Conservation (phyloP, 108 stramenopile genomes). For the Nitzschia inconspicua region DNA sequence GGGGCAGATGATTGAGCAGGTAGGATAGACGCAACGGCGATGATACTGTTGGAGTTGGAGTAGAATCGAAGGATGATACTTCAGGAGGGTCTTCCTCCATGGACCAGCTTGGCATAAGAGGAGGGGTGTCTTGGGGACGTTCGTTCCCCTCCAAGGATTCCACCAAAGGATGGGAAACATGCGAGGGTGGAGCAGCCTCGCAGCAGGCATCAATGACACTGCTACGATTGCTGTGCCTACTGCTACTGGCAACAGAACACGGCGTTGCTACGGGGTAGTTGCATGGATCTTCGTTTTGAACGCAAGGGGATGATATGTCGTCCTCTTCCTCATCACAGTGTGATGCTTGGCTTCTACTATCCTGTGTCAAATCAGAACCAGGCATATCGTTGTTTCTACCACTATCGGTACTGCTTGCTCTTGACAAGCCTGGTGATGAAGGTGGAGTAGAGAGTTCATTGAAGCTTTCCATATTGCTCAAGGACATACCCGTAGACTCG, state of each 20-base stretch:
- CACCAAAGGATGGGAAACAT: neutral
- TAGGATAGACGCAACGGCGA: neutral
- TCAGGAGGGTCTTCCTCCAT: too few species aligned
- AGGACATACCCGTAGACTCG: conserved; percentile 5
- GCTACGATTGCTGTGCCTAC: neutral
- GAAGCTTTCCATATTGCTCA: neutral
- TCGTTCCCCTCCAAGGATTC: neutral
- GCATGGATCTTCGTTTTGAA: neutral
- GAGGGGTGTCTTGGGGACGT: neutral
- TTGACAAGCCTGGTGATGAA: too few species aligned
- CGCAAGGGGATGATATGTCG: neutral
- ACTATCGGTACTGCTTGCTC: neutral
- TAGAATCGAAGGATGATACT: too few species aligned
- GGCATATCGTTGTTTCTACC: neutral
- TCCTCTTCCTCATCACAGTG: neutral
- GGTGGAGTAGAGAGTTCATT: too few species aligned
- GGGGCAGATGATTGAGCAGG: neutral
- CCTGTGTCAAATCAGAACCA: neutral
- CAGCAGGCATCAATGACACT: conserved; percentile 3
- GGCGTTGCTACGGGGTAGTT: neutral
- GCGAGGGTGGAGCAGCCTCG: neutral
- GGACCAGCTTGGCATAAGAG: neutral
- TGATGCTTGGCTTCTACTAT: neutral
- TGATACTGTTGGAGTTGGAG: neutral
- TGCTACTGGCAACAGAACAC: neutral